Conservation (phyloP, 176 grass and related monocot genomes). For the Tillandsia leiboldiana region DNA sequence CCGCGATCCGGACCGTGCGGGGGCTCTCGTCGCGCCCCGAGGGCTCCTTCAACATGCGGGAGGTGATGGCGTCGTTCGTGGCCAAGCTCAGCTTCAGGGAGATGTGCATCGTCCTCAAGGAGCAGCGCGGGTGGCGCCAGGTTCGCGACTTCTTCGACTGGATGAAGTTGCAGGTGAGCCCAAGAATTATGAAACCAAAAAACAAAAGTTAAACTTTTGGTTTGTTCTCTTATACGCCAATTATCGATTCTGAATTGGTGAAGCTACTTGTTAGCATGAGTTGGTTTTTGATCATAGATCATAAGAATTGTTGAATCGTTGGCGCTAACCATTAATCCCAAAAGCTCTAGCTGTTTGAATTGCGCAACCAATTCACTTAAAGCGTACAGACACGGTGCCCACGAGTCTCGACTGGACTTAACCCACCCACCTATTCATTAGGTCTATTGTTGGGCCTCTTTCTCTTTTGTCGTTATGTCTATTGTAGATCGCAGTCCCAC, state of each 20-base stretch:
- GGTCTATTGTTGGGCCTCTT: too few relatives aligned
- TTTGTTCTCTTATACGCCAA: neutral
- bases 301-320: too few relatives aligned
- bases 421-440: too few relatives aligned
- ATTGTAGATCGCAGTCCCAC: too few relatives aligned
- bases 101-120: conserved; percentile 91
- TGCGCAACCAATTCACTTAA: too few relatives aligned
- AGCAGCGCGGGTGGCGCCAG: conserved; percentile 76
- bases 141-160: conserved; percentile 83
- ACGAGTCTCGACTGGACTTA: too few relatives aligned
- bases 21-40: conserved; percentile 35
- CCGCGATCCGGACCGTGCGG: conserved; percentile 59
- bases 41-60: conserved; percentile 48
- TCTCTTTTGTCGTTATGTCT: too few relatives aligned
- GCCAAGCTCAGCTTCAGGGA: conserved; percentile 83
- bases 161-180: conserved; percentile 81
- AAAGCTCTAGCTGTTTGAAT: too few relatives aligned
- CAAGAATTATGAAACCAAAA: neutral
- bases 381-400: too few relatives aligned
- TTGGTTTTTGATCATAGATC: too few relatives aligned
- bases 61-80: conserved; percentile 71
- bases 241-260: neutral
- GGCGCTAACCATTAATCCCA: too few relatives aligned
- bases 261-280: neutral
- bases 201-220: neutral